Evolutionary conservation across 2,329 filamentous ascomycete genomes (phyloP).

Genomic region (Remersonia thermophila): DNA sequence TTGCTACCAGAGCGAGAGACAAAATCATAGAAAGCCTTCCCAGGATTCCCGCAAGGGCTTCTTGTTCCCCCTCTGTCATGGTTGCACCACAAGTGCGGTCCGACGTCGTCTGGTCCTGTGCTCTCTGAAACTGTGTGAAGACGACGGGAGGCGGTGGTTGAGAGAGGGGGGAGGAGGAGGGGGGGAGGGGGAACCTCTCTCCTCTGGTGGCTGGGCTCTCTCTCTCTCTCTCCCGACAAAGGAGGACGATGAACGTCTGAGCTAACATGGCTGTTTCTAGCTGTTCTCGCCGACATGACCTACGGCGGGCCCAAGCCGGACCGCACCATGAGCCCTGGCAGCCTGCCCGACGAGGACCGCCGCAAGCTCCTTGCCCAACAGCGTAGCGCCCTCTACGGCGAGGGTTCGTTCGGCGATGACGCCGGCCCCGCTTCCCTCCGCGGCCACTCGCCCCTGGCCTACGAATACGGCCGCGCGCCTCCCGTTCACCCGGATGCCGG

Average conservation of each 20-base stretch:
- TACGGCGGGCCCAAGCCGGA: conserved; percentile 58
- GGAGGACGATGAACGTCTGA: conserved; percentile 8
- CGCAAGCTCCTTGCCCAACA: conserved; percentile 93
- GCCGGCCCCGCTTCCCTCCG: conserved; percentile 52
- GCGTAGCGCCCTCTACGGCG: conserved; percentile 86
- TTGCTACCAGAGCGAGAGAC: conserved; percentile 26
- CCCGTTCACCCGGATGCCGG: conserved; percentile 39
- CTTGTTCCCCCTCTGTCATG: conserved; percentile 14
- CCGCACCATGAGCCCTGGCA: conserved; percentile 68
- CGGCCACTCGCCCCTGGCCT: conserved; percentile 68
- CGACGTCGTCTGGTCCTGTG: conserved; percentile 18
- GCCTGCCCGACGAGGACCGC: conserved; percentile 89
- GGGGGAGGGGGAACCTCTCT: too few relatives aligned
- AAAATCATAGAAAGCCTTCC: conserved; percentile 19
- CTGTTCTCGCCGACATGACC: conserved; percentile 36
- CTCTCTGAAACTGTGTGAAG: conserved; percentile 9
- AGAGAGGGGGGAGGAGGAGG: too few relatives aligned
- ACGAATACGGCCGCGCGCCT: conserved; percentile 44
- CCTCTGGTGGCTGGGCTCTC: conserved; percentile 6
- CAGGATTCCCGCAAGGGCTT: conserved; percentile 14
- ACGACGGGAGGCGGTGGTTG: too few relatives aligned
- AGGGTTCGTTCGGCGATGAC: conserved; percentile 55
- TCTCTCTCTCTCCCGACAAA: conserved; percentile 2
- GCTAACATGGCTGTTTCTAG: conserved; percentile 27
- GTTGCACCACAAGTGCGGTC: conserved; percentile 22